These are phyloP conservation scores for Stropharia rugosoannulata DNA, from an alignment of 768 basidiomycete species.

Conservation along the genomic window DNA sequence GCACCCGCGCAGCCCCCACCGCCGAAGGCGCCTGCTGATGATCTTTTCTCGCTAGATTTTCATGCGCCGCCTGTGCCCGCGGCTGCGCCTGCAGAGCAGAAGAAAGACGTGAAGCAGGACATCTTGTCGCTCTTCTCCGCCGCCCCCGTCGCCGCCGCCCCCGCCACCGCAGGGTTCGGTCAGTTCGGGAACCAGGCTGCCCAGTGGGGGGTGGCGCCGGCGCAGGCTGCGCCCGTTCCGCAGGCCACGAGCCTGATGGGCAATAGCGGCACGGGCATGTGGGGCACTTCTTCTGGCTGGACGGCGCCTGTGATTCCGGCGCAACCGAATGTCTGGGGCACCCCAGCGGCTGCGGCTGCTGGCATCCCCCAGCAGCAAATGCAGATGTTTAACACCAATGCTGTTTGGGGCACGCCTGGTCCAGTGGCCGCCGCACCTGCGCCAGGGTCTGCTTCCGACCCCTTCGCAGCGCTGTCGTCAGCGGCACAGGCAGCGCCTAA, in stretches of 20 bases:
- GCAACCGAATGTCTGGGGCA: conserved; percentile 42
- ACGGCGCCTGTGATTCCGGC: conserved; percentile 28
- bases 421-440: conserved; percentile 19
- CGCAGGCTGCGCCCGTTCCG: conserved; percentile 6
- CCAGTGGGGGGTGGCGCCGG: conserved; percentile 29
- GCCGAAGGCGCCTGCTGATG: conserved; percentile 41
- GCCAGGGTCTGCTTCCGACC: conserved; percentile 25
- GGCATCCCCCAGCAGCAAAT: conserved; percentile 25
- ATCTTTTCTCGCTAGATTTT: conserved; percentile 87
- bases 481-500: conserved; percentile 38
- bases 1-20: conserved; percentile 26
- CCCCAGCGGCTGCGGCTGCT: conserved; percentile 16
- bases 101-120: conserved; percentile 80
- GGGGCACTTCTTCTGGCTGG: conserved; percentile 74
- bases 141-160: conserved; percentile 33
- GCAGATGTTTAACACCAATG: conserved; percentile 46
- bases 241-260: conserved; percentile 52
- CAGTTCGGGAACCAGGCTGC: conserved; percentile 30
- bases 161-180: conserved; percentile 32
- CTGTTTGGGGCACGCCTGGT: conserved; percentile 52
- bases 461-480: conserved; percentile 31
- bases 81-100: conserved; percentile 31
- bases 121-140: conserved; percentile 81
- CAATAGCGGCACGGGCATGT: conserved; percentile 50
- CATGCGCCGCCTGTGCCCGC: conserved; percentile 50